These are phyloP conservation scores for Moniliella sp. DNA, from an alignment of 1,284 basidiomycete genomes.

Conservation along the genomic window DNA sequence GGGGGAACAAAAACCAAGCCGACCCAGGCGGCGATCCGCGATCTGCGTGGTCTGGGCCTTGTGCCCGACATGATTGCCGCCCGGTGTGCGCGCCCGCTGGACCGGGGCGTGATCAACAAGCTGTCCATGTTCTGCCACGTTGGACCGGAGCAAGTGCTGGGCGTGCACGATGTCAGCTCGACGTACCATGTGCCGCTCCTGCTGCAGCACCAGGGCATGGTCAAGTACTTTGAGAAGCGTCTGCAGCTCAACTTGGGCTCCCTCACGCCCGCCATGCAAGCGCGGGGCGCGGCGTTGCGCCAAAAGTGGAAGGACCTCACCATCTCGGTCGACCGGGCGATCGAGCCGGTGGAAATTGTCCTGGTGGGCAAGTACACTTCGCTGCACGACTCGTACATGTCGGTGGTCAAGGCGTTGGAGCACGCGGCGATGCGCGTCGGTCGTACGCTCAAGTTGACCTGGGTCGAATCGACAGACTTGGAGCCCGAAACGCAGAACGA, in stretches of 20 bases:
- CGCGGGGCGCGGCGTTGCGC: slow-evolving; percentile 48
- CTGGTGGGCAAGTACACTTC: slow-evolving; percentile 95
- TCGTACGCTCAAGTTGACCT: slow-evolving; percentile 43
- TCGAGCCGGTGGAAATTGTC: slow-evolving; percentile 66
- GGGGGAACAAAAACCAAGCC: slow-evolving; percentile 98
- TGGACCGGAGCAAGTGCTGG: slow-evolving; percentile 71
- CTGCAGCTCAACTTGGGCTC: slow-evolving; percentile 52
- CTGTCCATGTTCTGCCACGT: slow-evolving; percentile 99
- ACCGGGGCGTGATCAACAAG: slow-evolving; percentile 68
- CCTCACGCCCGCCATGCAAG: slow-evolving; percentile 41
- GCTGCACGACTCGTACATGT: slow-evolving; percentile 94
- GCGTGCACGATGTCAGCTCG: slow-evolving; percentile 83
- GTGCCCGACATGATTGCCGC: slow-evolving; percentile 93
- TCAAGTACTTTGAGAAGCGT: slow-evolving; percentile 61
- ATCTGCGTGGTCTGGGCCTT: slow-evolving; percentile 73
- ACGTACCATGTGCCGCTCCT: slow-evolving; percentile 93
- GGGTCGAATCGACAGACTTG: slow-evolving; percentile 89
- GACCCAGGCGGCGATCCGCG: slow-evolving; percentile 87
- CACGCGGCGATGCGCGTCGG: slow-evolving; percentile 82
- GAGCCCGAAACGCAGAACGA: slow-evolving; percentile 57
- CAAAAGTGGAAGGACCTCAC: slow-evolving; percentile 66
- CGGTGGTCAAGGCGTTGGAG: slow-evolving; percentile 84
- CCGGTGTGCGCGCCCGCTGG: slow-evolving; percentile 49
- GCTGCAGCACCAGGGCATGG: slow-evolving; percentile 72
- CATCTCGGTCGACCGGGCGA: slow-evolving; percentile 66